Conservation (phyloP, 2,329 filamentous ascomycete genomes). For the Monosporascus sp. region DNA sequence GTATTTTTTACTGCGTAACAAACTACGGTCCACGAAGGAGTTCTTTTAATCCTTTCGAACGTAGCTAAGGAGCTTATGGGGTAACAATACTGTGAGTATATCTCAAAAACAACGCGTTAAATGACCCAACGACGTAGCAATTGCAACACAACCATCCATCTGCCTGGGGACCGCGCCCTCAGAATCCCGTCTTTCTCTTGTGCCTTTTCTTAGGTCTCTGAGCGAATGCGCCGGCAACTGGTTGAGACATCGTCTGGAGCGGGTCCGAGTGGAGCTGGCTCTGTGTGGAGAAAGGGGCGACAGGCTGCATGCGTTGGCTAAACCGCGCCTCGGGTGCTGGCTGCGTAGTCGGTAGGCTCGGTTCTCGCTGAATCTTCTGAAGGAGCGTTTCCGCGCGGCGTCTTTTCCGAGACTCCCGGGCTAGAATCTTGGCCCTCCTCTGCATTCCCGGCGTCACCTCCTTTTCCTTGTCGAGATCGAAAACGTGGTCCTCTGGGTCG, state of each 20-base stretch:
- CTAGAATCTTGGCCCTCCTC: slow-evolving; percentile 19
- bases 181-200: slow-evolving; percentile 27
- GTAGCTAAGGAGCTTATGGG: too few species aligned
- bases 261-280: slow-evolving; percentile 18
- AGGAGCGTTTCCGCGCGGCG: slow-evolving; percentile 25
- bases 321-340: slow-evolving; percentile 17
- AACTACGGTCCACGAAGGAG: too few species aligned
- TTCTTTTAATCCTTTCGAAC: too few species aligned
- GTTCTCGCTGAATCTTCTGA: slow-evolving; percentile 17
- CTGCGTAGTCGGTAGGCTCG: slow-evolving; percentile 21
- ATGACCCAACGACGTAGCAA: too few species aligned
- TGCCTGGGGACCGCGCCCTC: slow-evolving; percentile 1
- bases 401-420: slow-evolving; percentile 24
- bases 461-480: slow-evolving; percentile 23
- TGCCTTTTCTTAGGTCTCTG: slow-evolving; percentile 24
- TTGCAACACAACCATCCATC: neutral
- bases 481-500: slow-evolving; percentile 19
- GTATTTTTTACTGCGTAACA: too few species aligned
- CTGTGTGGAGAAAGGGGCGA: slow-evolving; percentile 13
- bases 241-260: slow-evolving; percentile 26
- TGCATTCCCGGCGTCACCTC: slow-evolving; percentile 21
- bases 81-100: neutral
- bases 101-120: too few species aligned
- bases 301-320: slow-evolving; percentile 19
- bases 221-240: slow-evolving; percentile 23